Evolutionary conservation across 2,329 filamentous ascomycete genomes (phyloP), one percentile per base, ranked within the genome.

Genomic region (Fusarium fracticaudum): DNA sequence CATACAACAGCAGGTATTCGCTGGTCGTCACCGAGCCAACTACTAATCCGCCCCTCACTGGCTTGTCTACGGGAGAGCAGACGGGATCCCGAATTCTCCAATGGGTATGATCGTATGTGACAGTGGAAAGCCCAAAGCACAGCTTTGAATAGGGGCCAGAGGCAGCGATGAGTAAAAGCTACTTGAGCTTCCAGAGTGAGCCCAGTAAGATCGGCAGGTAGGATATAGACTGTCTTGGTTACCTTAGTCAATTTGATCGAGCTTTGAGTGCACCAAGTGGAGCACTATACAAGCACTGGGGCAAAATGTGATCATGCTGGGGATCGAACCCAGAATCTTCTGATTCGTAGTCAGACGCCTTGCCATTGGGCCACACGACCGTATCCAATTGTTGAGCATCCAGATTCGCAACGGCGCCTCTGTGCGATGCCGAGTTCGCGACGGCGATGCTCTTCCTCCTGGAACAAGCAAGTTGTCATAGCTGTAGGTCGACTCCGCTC

Each of bases 261-360:
- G 3, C 33, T 35, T 4, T 35, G 33, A 17, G 33, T 1, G 8
- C 33, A 35, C 17, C 17, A 37, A 37, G 50, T 53, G 33, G 50
- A 51, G 29, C 22, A 4, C 8, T 0, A 2, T 2, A 22, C 0
- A 0, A 2, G 7, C 4, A 22, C 6, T 18, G 10, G 5, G 2
- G 22, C 0, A 71, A 67, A 65, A 54, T 29, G 9, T 71, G 67
- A 71, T 71, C 75, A 75, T 67, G 72, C 65, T 76, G 73, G 73
- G 76, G 75, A 69, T 77, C 76, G 76, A 77, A 77, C 76, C 75
- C 73, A 75, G 67, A 75, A 77, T 77, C 75, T 77, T 74, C 76
- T 77, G 76, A 77, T 77, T 77, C 75, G 76, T 77, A 77, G 76
- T 75, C 75, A 77, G 76, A 77, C 73, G 75, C 76, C 74, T 76